Evolutionary conservation across 2,329 filamentous ascomycete genomes (phyloP).

Genomic region (Sarocladiaceae sp.): DNA sequence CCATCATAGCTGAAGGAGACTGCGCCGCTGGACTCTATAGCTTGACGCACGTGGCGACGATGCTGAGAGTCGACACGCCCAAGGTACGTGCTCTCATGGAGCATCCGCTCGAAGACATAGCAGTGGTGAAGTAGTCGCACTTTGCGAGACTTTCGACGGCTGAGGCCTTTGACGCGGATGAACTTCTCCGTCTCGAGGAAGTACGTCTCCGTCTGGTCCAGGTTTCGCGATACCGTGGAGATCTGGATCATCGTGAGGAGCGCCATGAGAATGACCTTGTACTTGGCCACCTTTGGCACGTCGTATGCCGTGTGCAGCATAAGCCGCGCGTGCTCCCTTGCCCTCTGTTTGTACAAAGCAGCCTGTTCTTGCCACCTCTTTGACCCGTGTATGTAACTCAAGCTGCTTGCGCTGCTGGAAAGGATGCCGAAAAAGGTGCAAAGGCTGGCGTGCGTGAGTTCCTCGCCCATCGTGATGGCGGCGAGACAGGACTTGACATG

Average conservation of each 20-base stretch:
- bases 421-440: constrained; percentile 30
- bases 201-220: constrained; percentile 28
- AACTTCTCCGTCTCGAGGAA: constrained; percentile 33
- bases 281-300: constrained; percentile 28
- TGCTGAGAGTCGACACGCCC: constrained; percentile 13
- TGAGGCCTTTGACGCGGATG: constrained; percentile 29
- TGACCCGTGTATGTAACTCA: constrained; percentile 21
- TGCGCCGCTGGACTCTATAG: constrained; percentile 11
- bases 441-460: constrained; percentile 26
- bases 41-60: constrained; percentile 14
- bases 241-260: constrained; percentile 32
- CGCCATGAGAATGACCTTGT: constrained; percentile 34
- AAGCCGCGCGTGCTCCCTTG: constrained; percentile 20
- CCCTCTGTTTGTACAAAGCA: constrained; percentile 20
- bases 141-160: constrained; percentile 31
- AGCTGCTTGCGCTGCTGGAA: constrained; percentile 31
- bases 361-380: constrained; percentile 25
- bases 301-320: constrained; percentile 25
- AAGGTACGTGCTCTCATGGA: constrained; percentile 31
- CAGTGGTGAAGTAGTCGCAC: constrained; percentile 35
- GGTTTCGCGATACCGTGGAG: constrained; percentile 25
- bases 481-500: constrained; percentile 29
- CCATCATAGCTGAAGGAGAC: constrained; percentile 18
- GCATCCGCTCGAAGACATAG: constrained; percentile 31
- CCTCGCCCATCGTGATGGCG: constrained; percentile 27